Percentiles rank a stretch among this genome's conserved stretches.
Conservation (phyloP, 495 filamentous ascomycete genomes). For the Aspergillus saccharolyticus region DNA sequence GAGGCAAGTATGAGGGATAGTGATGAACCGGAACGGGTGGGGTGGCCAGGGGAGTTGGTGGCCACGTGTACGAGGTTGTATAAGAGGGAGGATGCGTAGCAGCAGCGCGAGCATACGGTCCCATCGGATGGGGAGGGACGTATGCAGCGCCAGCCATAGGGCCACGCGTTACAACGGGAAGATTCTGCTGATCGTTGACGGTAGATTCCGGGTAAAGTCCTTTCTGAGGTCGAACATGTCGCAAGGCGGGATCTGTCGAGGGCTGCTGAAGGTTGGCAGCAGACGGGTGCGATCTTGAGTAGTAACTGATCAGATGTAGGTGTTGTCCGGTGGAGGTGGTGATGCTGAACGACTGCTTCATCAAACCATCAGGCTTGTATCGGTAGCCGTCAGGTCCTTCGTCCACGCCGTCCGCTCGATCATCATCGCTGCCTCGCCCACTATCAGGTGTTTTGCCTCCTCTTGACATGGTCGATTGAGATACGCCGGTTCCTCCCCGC, state of each 20-base stretch:
- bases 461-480: conserved; percentile 48
- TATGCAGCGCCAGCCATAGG: conserved; percentile 56
- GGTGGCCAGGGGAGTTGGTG: conserved; percentile 55
- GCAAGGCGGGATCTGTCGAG: conserved; percentile 70
- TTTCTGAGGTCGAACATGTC: conserved; percentile 78
- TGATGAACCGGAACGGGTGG: conserved; percentile 35
- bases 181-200: conserved; percentile 73
- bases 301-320: conserved; percentile 95
- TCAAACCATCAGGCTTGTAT: conserved; percentile 93
- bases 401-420: conserved; percentile 62
- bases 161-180: conserved; percentile 58
- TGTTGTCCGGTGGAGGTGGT: conserved; percentile 86
- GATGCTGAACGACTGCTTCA: conserved; percentile 99
- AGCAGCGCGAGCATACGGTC: conserved; percentile 41
- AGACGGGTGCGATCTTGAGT: conserved; percentile 67
- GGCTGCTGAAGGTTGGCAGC: conserved; percentile 69
- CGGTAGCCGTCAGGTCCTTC: conserved; percentile 93
- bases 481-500: conserved; percentile 60
- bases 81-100: conserved; percentile 45
- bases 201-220: conserved; percentile 97
- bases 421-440: conserved; percentile 72
- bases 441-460: conserved; percentile 79
- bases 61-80: conserved; percentile 53
- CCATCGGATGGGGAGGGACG: conserved; percentile 48
- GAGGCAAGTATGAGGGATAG: conserved; percentile 36